Evolutionary conservation across 202 grass and related monocot species (phyloP), one percentile per base, ranked within the genome.

Genomic region (Schoenoplectus tabernaemontani): DNA sequence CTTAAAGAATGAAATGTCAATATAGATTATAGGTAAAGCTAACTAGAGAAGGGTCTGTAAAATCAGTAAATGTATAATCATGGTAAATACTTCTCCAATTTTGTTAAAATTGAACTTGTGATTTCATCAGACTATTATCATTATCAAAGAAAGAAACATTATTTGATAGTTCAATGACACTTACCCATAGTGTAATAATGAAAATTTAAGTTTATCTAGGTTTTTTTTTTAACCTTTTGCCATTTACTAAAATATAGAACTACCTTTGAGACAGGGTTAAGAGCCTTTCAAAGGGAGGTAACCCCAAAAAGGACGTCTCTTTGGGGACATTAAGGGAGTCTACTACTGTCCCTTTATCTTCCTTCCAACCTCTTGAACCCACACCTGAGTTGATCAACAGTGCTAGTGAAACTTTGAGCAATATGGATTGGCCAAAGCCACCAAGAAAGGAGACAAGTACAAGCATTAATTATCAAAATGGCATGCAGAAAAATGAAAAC

Each of bases 281-380:
- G 83, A 96, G 96, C 85, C 76, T 96, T n/a, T 96, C 96, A 19
- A 99, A 96, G 82, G 90, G 96, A 54, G 78, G 84, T 79, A 99
- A 80, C 76, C 67, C 77, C 10, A 99, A 99, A 82, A 91, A 93
- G 81, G 90, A 99, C 39, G 16, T 84, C 59, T 63, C 87, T 87
- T 84, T 80, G 22, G 80, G 73, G 19, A 77, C 89, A 58, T 79
- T 92, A 84, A 85, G 86, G 82, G 91, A 98, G 23, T 89, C 87
- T 0, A 87, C 84, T 81, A 58, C 86, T 97, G 73, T 37, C 17
- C 88, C 83, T 66, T 36, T 90, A 77, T 57, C 87, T 87, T 88
- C 84, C 59, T 50, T 74, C 59, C 76, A 86, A 76, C 87, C 62
- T 4, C 78, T 88, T 56, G 74, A 88, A 72, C 77, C 83, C 36